Evolutionary conservation across 78 protist genomes (phyloP), one percentile per base, ranked within the genome.

Genomic region (Cavenderia fasciculata): DNA sequence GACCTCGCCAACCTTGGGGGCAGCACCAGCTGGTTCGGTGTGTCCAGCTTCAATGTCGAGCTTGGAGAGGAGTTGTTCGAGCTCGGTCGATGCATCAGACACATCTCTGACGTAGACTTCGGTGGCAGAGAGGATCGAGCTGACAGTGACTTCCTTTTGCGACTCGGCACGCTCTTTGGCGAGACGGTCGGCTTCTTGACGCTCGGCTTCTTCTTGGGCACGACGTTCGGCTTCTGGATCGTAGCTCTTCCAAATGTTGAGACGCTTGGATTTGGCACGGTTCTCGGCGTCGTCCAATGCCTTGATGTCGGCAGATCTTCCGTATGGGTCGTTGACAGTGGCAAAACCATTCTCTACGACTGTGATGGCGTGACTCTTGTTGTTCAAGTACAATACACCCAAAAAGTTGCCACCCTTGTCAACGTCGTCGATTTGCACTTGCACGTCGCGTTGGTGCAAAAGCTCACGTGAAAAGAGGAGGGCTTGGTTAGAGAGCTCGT

Each of bases 401-500:
- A 87, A 46, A 52, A 87, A 87, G 23, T 87, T 87, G 25, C 93
- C 93, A 70, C 79, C 93, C 61, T 87, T 87, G 40, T 87, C 93
- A 34, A 54, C 33, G 49, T 68, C 78, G 7, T 74, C 82, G 31
- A 87, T 82, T 41, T 68, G 66, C 27, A 82, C 38, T 11, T 34
- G 29, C 1, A 82, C 90, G 44, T 86, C 86, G 25, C 59, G 87
- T 66, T 86, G 85, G 40, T 71, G 79, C 18, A 86, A 70, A 27
- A 71, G 66, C 6, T 29, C 69, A 63, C 76, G 74, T 14, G 77
- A 51, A 34, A 23, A 75, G 14, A 40, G 6, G 0, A 86, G 33
- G 18, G 86, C 92, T 31, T 49, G 25, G 29, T 74, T 61, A 2
- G 85, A 69, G 59, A 66, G 40, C 36, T 38, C 76, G 29, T 61